Base-by-base conservation (phyloP, 805 yeast genomes). In the Yamadazyma laniorum region DNA sequence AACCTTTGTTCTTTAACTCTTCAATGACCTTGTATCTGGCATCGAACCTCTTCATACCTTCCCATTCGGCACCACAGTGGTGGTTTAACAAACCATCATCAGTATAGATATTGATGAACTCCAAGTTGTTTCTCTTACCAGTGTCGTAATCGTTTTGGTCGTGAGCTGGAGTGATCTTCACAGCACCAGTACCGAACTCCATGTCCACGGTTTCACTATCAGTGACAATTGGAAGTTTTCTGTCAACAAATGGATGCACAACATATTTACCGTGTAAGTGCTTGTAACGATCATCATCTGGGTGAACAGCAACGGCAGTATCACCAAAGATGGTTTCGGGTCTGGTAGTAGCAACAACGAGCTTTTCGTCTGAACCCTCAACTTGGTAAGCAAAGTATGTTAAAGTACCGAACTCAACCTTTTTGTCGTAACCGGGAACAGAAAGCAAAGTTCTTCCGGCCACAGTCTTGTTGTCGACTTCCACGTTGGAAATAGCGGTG, bases 151-250 rank as follows among this genome's bases (percentile, higher is more conserved):
- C 99, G 75, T 93, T 93, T 55, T 81, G 85, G 68, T 93, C 99
- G 66, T 93, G 99, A 30, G 96, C 97, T 43, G 99, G 99, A 11
- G 99, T 93, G 61, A 93, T 93, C 70, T 93, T 93, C 46, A 93
- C 99, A 34, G 99, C 99, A 82, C 99, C 99, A 46, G 99, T 93
- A 76, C 99, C 99, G 52, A 93, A 93, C 63, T 86, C 95, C 98
- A 93, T 93, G 65, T 93, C 99, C 48, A 93, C 99, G 28, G 97
- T 93, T 65, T 87, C 95, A 27, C 81, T 60, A 61, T 93, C 99
- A 36, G 89, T 79, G 45, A 93, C 70, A 57, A 93, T 87, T 50
- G 99, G 99, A 37, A 93, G 64, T 57, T 79, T 72, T 61, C 88
- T 82, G 58, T 84, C 85, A 55, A 87, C 67, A 67, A 93, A 85